Evolutionary conservation across 2,329 filamentous ascomycete species (phyloP), one percentile per base, ranked within the genome.

Genomic region (Alternaria brassicae): DNA sequence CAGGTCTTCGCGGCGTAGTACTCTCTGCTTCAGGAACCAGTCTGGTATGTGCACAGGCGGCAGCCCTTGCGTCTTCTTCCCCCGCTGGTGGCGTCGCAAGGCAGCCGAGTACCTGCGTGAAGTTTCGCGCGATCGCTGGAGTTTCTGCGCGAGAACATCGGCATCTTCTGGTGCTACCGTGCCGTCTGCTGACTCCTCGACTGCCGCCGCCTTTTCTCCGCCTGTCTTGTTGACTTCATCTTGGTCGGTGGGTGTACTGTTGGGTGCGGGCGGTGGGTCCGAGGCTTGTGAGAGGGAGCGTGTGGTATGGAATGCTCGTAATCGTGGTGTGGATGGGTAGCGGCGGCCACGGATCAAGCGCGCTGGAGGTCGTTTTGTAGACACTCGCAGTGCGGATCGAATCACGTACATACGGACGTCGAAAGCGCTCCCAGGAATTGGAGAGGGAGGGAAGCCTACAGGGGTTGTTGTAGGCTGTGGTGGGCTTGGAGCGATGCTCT

Each of bases 11-110:
- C 74, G 68, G 9, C 81, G 68, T 45, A 73, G 72, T 27, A 90
- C 81, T 54, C 84, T 84, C 19, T 79, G 73, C 37, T 83, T 76
- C 53, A 86, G 74, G 61, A 90, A 91, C 75, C 81, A 84, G 56
- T 81, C 75, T 0, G 88, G 87, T 13, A 91, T 77, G 49, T 82
- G 79, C 4, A 81, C 73, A 19, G 79, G 78, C 44, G 77, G 76
- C 13, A 78, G 62, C 13, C 73, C 75, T 32, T 74, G 67, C 0
- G 70, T 60, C 48, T 75, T 74, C 50, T 74, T 75, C 28, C 68
- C 67, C 32, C 74, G 62, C 53, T 75, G 72, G 23, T 76, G 69
- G 10, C 76, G 72, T 28, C 73, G 70, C 58, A 77, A 60, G 40
- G 74, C 75, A 15, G 75, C 72, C 23, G 72, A 67, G 49, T 78